Base-by-base conservation (phyloP, 345 rosid genomes). In the Clarkia xantiana region DNA sequence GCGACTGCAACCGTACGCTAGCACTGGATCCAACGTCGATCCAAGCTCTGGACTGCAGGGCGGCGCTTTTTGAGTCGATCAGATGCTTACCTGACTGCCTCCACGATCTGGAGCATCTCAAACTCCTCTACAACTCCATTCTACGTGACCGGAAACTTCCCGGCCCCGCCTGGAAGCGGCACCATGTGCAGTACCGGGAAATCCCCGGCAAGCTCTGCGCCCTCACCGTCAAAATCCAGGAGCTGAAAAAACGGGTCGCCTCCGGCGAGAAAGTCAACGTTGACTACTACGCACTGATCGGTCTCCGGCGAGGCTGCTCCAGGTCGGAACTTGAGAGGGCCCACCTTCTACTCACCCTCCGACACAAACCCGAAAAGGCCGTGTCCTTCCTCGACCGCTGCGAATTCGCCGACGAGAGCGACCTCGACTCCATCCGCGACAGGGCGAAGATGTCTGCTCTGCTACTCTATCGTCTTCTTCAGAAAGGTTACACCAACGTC, bases 111-210 rank as follows among this genome's bases (percentile, higher is more conserved):
- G 98, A 91, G 45, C 98, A 91, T 72, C 53, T 91, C 60, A 91
- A 91, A 48, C 79, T 91, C 12, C 59, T 91, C 5, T 91, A 78
- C 66, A 91, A 91, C 67, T 74, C 98, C 12, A 78, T 91, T 60
- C 55, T 86, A 51, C 78, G 98, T 0, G 91, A 86, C 10, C 56
- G 94, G 63, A 86, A 84, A 60, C 93, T 91, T 10, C 98, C 94
- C 0, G 98, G 98, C 18, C 98, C 98, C 20, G 81, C 70, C 12
- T 91, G 98, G 98, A 91, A 91, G 69, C 75, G 80, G 9, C 96
- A 86, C 63, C 67, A 79, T 6, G 93, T 86, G 11, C 68, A 77
- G 39, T 91, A 86, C 78, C 63, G 83, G 22, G 98, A 91, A 34
- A 84, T 91, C 48, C 96, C 98, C 0, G 96, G 86, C 51, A 83